phyloP scores from a whole-genome alignment of 192 early-diverging fungal genomes.

The Coemansia furcata region DNA sequence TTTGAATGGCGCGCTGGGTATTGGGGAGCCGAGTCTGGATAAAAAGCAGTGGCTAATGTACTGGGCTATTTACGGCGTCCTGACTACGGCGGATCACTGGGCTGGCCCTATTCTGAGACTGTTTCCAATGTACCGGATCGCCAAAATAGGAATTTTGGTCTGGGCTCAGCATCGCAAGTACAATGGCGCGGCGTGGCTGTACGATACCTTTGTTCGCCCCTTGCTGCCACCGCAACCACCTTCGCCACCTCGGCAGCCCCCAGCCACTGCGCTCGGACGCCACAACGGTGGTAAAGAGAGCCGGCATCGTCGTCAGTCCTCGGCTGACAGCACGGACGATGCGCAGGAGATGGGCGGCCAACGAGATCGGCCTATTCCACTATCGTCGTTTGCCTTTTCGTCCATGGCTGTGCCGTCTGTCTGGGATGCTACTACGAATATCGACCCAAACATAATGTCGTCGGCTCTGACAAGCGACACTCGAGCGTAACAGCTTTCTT shows the following conservation, averaged over 20 bases:
- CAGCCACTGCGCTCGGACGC: not conserved
- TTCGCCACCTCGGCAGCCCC: not conserved
- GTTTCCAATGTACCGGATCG: constrained; percentile 48
- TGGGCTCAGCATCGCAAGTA: constrained; percentile 52
- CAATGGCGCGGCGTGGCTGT: constrained; percentile 50
- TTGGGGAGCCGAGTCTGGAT: constrained; percentile 29
- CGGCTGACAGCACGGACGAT: not conserved
- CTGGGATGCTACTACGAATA: constrained; percentile 18
- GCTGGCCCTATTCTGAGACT: constrained; percentile 42
- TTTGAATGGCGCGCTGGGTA: constrained; percentile 28
- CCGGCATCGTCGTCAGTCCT: not conserved
- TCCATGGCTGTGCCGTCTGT: constrained; percentile 28
- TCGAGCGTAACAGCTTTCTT: not conserved
- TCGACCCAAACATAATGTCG: not conserved
- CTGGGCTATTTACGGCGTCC: constrained; percentile 46
- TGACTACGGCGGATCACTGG: constrained; percentile 52
- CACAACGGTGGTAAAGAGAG: not conserved
- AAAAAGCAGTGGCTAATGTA: constrained; percentile 55
- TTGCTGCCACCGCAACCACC: constrained; percentile 31
- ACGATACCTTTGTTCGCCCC: constrained; percentile 43
- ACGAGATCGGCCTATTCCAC: not conserved
- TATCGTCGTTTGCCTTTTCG: constrained; percentile 11
- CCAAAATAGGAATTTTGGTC: constrained; percentile 41
- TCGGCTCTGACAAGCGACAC: not conserved
- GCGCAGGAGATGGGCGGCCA: not conserved